phyloP scores from a whole-genome alignment of 441 rosid genomes.

The Macaranga tanarius region DNA sequence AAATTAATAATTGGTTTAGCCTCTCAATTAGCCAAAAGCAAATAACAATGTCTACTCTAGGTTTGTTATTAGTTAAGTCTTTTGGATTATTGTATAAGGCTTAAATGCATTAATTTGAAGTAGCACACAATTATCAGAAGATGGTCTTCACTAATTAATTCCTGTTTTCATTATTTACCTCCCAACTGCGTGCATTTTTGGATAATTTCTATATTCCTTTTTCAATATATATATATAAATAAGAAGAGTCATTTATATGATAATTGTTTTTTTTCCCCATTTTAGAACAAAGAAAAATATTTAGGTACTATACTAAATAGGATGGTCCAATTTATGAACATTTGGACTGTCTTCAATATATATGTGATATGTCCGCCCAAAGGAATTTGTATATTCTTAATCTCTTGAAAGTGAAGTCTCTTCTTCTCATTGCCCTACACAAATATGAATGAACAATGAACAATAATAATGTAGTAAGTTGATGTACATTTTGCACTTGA shows the following conservation, averaged over 20 bases:
- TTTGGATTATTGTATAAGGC: background rate
- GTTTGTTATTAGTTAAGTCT: background rate
- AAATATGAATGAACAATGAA: background rate
- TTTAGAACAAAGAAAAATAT: too few species aligned
- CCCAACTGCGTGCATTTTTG: too few species aligned
- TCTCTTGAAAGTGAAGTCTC: background rate
- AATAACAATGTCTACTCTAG: too few species aligned
- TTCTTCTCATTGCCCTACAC: background rate
- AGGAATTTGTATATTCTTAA: background rate
- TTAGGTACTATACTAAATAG: background rate
- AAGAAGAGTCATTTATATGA: too few species aligned
- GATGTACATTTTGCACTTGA: background rate
- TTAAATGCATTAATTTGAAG: background rate
- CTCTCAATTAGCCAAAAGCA: too few species aligned
- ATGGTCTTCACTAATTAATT: background rate
- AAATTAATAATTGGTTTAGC: too few species aligned
- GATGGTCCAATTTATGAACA: background rate
- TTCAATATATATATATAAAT: too few species aligned
- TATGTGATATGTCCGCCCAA: background rate
- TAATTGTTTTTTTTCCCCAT: background rate
- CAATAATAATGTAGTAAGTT: background rate
- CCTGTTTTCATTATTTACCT: too few species aligned
- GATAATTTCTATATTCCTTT: too few species aligned
- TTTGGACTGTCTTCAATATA: background rate
- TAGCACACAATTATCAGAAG: slow-evolving; percentile 1